A percentile compares a stretch with the other conserved stretches of the same genome.
Conservation (phyloP, 225 moss, liverwort and hornwort species). For the Sphagnum tenellum region DNA sequence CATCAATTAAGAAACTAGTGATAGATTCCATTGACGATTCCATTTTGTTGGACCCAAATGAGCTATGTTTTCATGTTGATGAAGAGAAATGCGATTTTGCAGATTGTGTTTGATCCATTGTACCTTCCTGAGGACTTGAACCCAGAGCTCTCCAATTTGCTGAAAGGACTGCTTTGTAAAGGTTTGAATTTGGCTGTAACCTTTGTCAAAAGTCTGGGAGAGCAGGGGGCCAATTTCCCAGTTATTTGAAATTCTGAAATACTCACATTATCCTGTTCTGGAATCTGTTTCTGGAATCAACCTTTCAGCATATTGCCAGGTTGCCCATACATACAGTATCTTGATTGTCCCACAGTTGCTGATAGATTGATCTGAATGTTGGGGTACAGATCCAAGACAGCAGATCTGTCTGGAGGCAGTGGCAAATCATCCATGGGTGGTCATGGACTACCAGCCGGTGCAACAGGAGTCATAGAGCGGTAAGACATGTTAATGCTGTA, state of each 20-base stretch:
- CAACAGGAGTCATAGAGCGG: conserved; percentile 15
- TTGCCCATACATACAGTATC: neutral
- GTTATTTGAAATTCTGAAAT: neutral
- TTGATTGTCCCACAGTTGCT: neutral
- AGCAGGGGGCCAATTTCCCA: neutral
- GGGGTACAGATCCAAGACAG: conserved; percentile 45
- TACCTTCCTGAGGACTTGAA: conserved; percentile 62
- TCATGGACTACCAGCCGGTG: conserved; percentile 34
- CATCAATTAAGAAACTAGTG: neutral
- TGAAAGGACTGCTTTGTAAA: conserved; percentile 79
- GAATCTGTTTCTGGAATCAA: too few species aligned
- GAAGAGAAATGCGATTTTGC: conserved; percentile 6
- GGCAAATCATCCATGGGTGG: conserved; percentile 64
- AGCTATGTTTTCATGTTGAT: too few species aligned
- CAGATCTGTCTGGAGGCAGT: conserved; percentile 59
- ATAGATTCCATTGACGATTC: neutral
- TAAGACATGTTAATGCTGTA: neutral
- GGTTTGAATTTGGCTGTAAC: conserved; percentile 23
- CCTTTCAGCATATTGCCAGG: neutral
- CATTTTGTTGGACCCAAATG: neutral
- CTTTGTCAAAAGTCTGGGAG: neutral
- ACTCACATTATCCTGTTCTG: too few species aligned
- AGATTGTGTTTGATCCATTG: conserved; percentile 78
- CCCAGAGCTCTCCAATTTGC: conserved; percentile 62
- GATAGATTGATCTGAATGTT: neutral